Evolutionary conservation across 371 early-diverging fungal genomes (phyloP).

Genomic region (Apophysomyces sp.): DNA sequence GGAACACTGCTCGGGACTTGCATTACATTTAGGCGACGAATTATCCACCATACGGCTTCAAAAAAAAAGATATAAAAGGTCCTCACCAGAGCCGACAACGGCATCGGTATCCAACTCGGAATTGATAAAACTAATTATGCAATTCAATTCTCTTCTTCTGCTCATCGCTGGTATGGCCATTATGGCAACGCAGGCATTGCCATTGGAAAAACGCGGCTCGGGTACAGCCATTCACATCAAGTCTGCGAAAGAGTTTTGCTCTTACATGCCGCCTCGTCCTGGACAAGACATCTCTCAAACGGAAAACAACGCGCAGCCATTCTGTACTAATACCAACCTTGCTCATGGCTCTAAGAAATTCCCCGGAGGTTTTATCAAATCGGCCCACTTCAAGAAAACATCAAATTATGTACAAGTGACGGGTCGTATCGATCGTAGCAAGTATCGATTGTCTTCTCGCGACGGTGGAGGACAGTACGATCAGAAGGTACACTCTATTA

Average conservation of each 20-base stretch:
- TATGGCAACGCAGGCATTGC: neutral
- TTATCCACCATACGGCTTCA: neutral
- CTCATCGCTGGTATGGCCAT: neutral
- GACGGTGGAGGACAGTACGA: slow-evolving; percentile 59
- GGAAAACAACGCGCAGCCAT: slow-evolving; percentile 35
- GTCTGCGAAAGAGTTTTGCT: slow-evolving; percentile 34
- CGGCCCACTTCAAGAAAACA: slow-evolving; percentile 37
- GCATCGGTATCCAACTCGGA: neutral
- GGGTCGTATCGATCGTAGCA: slow-evolving; percentile 43
- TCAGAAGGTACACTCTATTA: slow-evolving; percentile 1
- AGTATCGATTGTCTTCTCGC: slow-evolving; percentile 29
- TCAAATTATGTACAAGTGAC: slow-evolving; percentile 46
- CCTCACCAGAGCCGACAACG: neutral
- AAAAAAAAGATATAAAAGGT: neutral
- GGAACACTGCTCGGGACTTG: neutral
- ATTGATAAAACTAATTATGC: neutral
- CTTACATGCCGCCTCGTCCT: slow-evolving; percentile 38
- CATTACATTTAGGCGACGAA: neutral
- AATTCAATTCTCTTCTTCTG: neutral
- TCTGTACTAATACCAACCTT: slow-evolving; percentile 23
- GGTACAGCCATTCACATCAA: slow-evolving; percentile 23
- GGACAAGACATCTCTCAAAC: slow-evolving; percentile 39
- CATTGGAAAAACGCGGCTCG: slow-evolving; percentile 10
- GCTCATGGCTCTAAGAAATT: slow-evolving; percentile 23
- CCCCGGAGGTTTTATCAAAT: slow-evolving; percentile 46